Evolutionary conservation across 306 rosid species (phyloP), one percentile per base, ranked within the genome.

Genomic region (Phaseolus lunatus): DNA sequence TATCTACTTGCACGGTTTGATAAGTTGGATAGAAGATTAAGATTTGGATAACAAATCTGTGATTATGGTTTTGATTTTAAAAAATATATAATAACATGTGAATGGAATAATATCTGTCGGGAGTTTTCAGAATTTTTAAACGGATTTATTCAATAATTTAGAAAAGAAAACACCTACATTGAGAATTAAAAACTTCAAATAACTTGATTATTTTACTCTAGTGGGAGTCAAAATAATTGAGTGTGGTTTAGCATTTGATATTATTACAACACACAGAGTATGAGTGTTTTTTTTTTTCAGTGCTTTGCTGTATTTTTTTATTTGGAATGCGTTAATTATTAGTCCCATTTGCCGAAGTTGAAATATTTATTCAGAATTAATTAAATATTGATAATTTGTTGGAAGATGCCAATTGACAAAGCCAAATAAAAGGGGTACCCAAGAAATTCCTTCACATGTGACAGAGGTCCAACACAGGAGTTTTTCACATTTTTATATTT

Each of bases 401-500:
- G 50, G 39, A 82, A 27, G n/a, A 16, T 41, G 52, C 49, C 61
- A 76, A 62, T 2, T 61, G 67, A 23, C 7, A 61, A 16, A 61
- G 67, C 44, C 67, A 61, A 49, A 56, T 39, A 29, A 50, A 49
- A 15, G 14, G 63, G 74, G 37, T 35, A 16, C 72, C 78, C 73
- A 27, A 70, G 56, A 76, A 18, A 67, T 81, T 76, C 77, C 61
- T 26, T 69, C 71, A 41, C 81, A 81, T 56, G 72, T 76, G 85
- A 68, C 68, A 50, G 26, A 54, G 48, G 80, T 75, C 37, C 47
- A 37, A 49, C 59, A 19, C 54, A 72, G 57, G 44, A 81, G 72
- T 70, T 69, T 59, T 19, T 37, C 24, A 48, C 0, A 6, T 45
- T 5, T 59, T 20, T 68, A 14, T 14, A 22, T 12, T 70, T 2